These are phyloP conservation scores for Aspergillus japonicus DNA, from an alignment of 2,329 filamentous ascomycete species.

Conservation along the genomic window DNA sequence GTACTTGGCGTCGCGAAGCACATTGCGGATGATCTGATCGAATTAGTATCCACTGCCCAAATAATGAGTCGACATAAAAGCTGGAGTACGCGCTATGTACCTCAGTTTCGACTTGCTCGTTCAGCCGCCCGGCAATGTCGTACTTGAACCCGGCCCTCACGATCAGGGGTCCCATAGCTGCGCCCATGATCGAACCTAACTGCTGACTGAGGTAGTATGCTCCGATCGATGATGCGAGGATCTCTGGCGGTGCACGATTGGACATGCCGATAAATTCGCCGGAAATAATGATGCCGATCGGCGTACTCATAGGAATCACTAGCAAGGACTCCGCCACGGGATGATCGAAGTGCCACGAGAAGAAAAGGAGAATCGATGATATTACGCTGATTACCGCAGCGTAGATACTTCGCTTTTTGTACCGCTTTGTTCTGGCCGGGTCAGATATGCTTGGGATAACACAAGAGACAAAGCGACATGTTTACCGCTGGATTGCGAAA, in stretches of 20 bases:
- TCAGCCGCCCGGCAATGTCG: neutral
- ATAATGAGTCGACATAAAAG: too few species aligned
- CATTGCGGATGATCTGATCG: neutral
- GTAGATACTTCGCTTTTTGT: neutral
- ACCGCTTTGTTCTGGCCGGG: neutral
- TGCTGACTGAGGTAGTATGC: slow-evolving; percentile 10
- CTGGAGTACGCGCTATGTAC: too few species aligned
- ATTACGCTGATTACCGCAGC: neutral
- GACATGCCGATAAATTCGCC: slow-evolving; percentile 6
- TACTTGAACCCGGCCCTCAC: slow-evolving; percentile 2
- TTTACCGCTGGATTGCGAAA: neutral
- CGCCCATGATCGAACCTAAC: slow-evolving; percentile 2
- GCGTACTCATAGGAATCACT: slow-evolving; percentile 2
- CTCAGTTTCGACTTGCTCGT: neutral
- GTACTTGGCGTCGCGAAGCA: neutral
- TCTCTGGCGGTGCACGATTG: neutral
- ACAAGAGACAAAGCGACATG: too few species aligned
- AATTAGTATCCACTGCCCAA: neutral
- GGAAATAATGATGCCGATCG: slow-evolving; percentile 4
- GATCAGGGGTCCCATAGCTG: neutral
- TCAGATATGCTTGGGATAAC: neutral
- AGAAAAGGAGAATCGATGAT: neutral
- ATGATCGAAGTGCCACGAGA: neutral
- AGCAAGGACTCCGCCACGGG: slow-evolving; percentile 1
- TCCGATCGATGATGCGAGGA: neutral